A percentile compares a stretch with the other conserved stretches of the same genome.
Evolutionary conservation across 2,329 filamentous ascomycete genomes (phyloP).

Genomic region (Fusarium aywerte): DNA sequence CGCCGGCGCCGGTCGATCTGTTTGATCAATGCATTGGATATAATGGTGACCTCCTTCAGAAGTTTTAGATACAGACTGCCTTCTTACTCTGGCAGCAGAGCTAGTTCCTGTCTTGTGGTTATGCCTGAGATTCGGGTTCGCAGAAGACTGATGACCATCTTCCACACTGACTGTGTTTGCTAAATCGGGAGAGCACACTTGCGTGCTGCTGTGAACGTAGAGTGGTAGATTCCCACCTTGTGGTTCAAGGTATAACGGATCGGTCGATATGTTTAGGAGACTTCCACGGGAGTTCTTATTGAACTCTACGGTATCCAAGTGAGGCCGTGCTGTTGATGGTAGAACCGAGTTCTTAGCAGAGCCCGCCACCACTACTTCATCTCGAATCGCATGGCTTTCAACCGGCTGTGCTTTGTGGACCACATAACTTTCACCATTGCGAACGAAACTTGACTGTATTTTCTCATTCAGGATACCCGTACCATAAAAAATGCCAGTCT

Average conservation of each 20-base stretch:
- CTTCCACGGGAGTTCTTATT: not conserved
- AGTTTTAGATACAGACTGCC: not conserved
- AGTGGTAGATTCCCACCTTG: not conserved
- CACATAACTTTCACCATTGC: not conserved
- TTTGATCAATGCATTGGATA: not conserved
- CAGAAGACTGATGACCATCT: not conserved
- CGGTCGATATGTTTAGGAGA: not conserved
- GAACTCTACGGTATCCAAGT: not conserved
- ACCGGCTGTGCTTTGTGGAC: not conserved
- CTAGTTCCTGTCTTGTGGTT: not conserved
- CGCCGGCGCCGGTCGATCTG: not conserved
- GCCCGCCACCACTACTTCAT: constrained; percentile 38
- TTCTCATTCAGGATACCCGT: constrained; percentile 7
- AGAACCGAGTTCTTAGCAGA: not conserved
- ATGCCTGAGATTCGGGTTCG: not conserved
- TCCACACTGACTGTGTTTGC: not conserved
- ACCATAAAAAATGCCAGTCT: constrained; percentile 37
- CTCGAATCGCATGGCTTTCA: constrained; percentile 19
- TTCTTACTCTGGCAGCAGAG: not conserved
- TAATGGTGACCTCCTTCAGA: constrained; percentile 11
- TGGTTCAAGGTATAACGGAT: not conserved
- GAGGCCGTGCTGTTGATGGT: not conserved
- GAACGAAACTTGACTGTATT: not conserved
- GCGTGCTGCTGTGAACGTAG: not conserved
- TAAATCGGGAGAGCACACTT: not conserved